Base-by-base conservation (phyloP, 768 basidiomycete genomes). In the Naematelia aurantialba region DNA sequence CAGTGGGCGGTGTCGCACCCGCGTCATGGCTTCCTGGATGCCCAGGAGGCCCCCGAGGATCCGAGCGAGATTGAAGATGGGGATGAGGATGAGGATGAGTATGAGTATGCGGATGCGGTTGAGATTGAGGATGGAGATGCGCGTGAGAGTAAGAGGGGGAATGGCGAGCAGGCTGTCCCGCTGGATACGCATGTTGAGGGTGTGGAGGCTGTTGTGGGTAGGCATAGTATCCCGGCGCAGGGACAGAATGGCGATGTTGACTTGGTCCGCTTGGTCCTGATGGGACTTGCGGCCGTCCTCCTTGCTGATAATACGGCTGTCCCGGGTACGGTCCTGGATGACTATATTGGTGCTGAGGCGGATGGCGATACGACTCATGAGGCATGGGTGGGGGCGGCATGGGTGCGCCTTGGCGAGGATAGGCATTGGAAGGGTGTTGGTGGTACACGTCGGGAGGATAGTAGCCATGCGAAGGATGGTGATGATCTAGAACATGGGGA, bases 381-480 rank as follows among this genome's bases (percentile, higher is more conserved):
- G 57, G 26, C 13, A 51, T 30, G 34, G 62, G 59, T 4, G 62
- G 56, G 34, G 52, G 62, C 21, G 62, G 56, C 24, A 47, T 44
- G 10, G 51, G 54, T 55, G 56, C 51, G 25, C 34, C 34, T 39
- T 17, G 8, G n/a, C n/a, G n/a, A 17, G 34, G 34, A 39, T 39
- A 39, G 8, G 34, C 34, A 17, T 39, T 39, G 34, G 34, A 17
- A 8, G 34, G 34, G 17, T 39, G 34, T 39, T 39, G 34, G 34
- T 60, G 53, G 45, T 29, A 53, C 13, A 52, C 62, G 42, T 30
- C 27, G 1, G 50, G 50, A 29, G 53, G 31, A 31, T 52, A 48
- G 30, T 49, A 46, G 13, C 52, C 51, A 25, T 45, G 21, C 34
- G 8, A 8, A 39, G 31, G 30, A 4, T 31, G 46, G 17, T 22